Base-by-base conservation (phyloP, 345 rosid genomes). In the Gossypium herbaceum region DNA sequence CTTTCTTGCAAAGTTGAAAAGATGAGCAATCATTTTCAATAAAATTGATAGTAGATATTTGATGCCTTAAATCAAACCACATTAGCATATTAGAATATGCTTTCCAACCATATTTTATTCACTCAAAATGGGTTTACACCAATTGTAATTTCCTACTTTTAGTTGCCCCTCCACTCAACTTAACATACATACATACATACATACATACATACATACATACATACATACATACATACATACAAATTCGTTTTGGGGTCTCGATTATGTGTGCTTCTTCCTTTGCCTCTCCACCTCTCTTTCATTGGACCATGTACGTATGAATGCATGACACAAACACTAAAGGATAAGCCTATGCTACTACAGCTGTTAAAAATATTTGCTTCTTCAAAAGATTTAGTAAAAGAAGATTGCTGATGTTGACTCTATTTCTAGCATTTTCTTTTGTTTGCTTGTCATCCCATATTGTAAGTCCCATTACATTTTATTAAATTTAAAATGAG, bases 281-380 rank as follows among this genome's bases (percentile, higher is more conserved):
- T 12, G 52, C 52, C 52, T 12, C 13, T 48, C 4, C 51, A 48
- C 51, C 39, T 29, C 41, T 34, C 1, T 34, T 34, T 34, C 41
- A 4, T 34, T 5, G 41, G 41, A 34, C 7, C 41, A 0, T 34
- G 41, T 34, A 34, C 7, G 41, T 34, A 34, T 15, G 52, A 12
- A 48, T 34, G 4, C 0, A 1, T 3, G 52, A 12, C 52, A 2
- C 45, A 62, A 17, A 34, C 5, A n/a, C 1, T n/a, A 34, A 2
- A 3, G 68, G 69, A 65, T 43, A 65, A 65, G 69, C 27, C 12
- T 48, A 65, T 19, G 48, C 60, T 56, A 56, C 60, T 56, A 56
- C 25, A 56, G 12, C 27, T 17, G 27, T 56, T 62, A 62, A 62
- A 29, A 34, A 6, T 2, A 16, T 19, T 64, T 64, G 25, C 25